These are phyloP conservation scores for Rehmannia glutinosa DNA, from an alignment of 257 asterid genomes.

Conservation along the genomic window DNA sequence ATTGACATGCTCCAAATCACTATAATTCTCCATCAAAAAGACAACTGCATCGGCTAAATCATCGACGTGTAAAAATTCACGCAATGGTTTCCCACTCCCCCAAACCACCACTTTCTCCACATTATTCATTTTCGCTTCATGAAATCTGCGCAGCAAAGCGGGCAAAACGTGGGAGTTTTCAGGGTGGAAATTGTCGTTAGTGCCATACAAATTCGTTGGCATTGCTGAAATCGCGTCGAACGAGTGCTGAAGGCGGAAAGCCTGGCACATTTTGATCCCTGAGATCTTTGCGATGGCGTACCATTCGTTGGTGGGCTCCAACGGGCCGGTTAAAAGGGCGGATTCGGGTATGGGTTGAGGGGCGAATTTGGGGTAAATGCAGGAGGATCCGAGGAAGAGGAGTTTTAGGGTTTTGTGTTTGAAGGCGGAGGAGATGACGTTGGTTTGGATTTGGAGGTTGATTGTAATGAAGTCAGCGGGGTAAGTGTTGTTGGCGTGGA, in stretches of 20 bases:
- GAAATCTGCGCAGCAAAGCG: constrained; percentile 76
- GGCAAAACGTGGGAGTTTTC: constrained; percentile 95
- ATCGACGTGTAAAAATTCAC: constrained; percentile 90
- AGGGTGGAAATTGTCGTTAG: constrained; percentile 82
- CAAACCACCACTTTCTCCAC: constrained; percentile 73
- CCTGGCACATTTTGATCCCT: constrained; percentile 91
- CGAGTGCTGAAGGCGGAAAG: constrained; percentile 62
- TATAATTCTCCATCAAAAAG: constrained; percentile 64
- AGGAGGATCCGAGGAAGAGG: constrained; percentile 83
- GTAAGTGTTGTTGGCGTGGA: constrained; percentile 82
- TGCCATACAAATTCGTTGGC: constrained; percentile 87
- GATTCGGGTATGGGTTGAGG: constrained; percentile 92
- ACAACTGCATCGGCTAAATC: constrained; percentile 83
- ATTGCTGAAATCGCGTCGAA: constrained; percentile 83
- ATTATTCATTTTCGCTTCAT: constrained; percentile 55
- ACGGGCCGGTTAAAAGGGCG: constrained; percentile 70
- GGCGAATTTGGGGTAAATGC: constrained; percentile 95
- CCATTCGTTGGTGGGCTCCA: constrained; percentile 92
- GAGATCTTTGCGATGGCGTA: constrained; percentile 90
- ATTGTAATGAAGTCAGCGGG: constrained; percentile 95
- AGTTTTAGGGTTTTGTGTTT: constrained; percentile 52
- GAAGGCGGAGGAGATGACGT: constrained; percentile 71
- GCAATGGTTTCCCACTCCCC: constrained; percentile 89
- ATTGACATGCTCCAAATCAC: constrained; percentile 82
- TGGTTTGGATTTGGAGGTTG: constrained; percentile 91